Conservation (phyloP, 106 monocot species). For the Iris macrosiphon region DNA sequence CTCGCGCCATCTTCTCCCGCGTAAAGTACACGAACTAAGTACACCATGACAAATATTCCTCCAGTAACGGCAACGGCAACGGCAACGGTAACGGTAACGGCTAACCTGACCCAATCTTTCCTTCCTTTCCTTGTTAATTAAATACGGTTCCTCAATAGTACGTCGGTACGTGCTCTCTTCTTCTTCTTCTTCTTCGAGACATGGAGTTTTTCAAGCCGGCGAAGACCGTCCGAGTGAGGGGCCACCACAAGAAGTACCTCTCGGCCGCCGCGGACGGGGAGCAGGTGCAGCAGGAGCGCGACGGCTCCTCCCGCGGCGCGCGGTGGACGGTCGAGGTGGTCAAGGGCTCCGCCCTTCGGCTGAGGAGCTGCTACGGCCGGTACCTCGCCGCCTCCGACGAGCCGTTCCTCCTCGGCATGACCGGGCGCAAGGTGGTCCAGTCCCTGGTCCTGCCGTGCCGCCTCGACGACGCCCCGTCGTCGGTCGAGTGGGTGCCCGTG, state of each 20-base stretch:
- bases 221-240: conserved; percentile 38
- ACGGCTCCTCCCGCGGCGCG: conserved; percentile 12
- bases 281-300: conserved; percentile 43
- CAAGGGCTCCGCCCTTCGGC: conserved; percentile 30
- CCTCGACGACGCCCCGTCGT: conserved; percentile 70
- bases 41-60: no score
- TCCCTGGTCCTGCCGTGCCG: conserved; percentile 45
- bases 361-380: conserved; percentile 46
- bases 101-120: no score
- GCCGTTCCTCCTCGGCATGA: conserved; percentile 77
- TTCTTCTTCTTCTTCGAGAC: no score
- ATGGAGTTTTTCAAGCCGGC: conserved; percentile 56
- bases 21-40: no score
- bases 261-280: conserved; percentile 50
- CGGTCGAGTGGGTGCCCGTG: conserved; percentile 92
- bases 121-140: no score
- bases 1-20: no score
- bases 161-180: no score
- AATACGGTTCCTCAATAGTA: no score
- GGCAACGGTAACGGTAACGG: no score
- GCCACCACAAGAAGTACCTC: conserved; percentile 65
- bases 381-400: conserved; percentile 86
- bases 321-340: not conserved
- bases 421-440: conserved; percentile 78
- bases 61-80: no score